Base-by-base conservation (phyloP, 768 basidiomycete species). In the Tulasnella sp. region DNA sequence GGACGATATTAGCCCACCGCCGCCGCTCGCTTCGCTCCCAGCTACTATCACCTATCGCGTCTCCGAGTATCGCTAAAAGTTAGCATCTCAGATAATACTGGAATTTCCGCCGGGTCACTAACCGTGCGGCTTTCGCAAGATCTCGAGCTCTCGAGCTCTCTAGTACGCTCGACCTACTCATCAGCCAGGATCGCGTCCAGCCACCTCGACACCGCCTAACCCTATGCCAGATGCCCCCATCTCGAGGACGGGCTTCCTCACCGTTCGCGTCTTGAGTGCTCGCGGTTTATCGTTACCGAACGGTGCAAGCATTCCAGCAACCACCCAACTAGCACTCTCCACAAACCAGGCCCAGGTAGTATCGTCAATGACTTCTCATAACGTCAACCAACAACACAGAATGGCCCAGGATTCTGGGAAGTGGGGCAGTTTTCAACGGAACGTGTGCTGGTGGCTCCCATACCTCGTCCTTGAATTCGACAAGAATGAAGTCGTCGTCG, bases 391-490 rank as follows among this genome's bases (percentile, higher is more conserved):
- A 84, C 90, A 92, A 81, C 71, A 85, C 84, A 87, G 93, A 77
- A 88, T 94, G 36, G 92, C 90, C 6, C 91, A 91, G 82, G 89
- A 88, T 74, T 84, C 84, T 81, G 89, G 89, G 82, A 89, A 92
- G 27, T 72, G 94, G 81, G 96, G 98, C 83, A 96, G 94, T 82
- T 88, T 98, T 62, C 96, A 98, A 84, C 88, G 97, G 80, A 94
- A 93, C 68, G 96, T 98, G 86, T 95, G 94, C 86, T 99, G 97
- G 97, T 99, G 96, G 96, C 88, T 99, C 71, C 97, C 97, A 6
- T 98, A 93, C 85, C 48, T 97, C 81, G 96, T 99, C 77, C 93
- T 99, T 89, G 97, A 98, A 86, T 97, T 96, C 84, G 78, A 82
- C 77, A 80, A 76, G 38, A 80, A 80, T 38, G 72, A 80, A 74